phyloP scores from a whole-genome alignment of 192 early-diverging fungal genomes.

The Spizellomyces punctatus region DNA sequence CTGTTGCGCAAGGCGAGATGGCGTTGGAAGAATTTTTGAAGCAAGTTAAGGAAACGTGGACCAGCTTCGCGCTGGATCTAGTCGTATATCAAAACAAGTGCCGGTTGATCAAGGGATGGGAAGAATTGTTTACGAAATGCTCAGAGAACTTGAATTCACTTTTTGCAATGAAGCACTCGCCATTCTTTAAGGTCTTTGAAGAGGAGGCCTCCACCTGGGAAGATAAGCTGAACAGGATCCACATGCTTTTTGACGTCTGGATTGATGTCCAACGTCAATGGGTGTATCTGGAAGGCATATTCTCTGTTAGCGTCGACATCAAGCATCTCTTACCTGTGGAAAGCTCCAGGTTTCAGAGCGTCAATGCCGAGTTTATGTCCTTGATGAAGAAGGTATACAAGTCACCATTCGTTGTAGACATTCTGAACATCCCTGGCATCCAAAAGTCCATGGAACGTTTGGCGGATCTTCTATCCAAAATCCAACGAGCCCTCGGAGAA shows the following conservation, averaged over 20 bases:
- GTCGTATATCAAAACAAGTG: conserved; percentile 98
- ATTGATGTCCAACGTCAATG: conserved; percentile 99
- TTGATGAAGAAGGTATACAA: conserved; percentile 99
- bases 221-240: conserved; percentile 94
- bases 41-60: conserved; percentile 91
- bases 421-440: conserved; percentile 88
- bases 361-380: conserved; percentile 96
- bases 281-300: conserved; percentile 99
- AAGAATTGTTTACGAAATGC: conserved; percentile 96
- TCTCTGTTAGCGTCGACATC: conserved; percentile 95
- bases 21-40: conserved; percentile 97
- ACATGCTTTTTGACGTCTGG: conserved; percentile 98
- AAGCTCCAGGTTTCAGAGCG: conserved; percentile 93
- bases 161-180: conserved; percentile 95
- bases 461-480: conserved; percentile 89
- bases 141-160: conserved; percentile 94
- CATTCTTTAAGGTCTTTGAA: conserved; percentile 98
- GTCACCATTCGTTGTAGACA: conserved; percentile 94
- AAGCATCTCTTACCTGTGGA: conserved; percentile 96
- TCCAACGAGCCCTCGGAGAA: conserved; percentile 98
- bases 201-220: conserved; percentile 95
- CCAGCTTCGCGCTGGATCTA: conserved; percentile 88
- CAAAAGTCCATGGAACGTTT: conserved; percentile 95
- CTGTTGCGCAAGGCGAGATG: conserved; percentile 98
- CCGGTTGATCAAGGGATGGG: conserved; percentile 96